Percentiles rank a stretch among this genome's conserved stretches.
Evolutionary conservation across 2,329 filamentous ascomycete genomes (phyloP).

Genomic region (Colletotrichum sansevieriae): DNA sequence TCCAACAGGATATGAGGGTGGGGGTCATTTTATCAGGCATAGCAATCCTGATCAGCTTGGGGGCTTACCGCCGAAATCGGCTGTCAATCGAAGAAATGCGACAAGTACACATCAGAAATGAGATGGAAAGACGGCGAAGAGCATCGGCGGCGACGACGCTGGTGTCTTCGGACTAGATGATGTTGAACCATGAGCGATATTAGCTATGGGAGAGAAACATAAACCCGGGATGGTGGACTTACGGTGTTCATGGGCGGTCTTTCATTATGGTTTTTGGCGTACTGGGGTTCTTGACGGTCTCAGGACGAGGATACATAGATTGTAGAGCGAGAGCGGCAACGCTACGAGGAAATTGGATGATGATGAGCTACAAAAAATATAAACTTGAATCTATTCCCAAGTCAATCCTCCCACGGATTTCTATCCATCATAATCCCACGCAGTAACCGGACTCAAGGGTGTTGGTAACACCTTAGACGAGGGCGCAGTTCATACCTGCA

Average conservation of each 20-base stretch:
- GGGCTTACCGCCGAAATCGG: conserved; percentile 54
- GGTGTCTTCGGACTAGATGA: conserved; percentile 31
- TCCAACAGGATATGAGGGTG: conserved; percentile 61
- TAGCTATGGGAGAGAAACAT: not conserved
- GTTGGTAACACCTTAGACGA: not conserved
- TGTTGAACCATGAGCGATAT: not conserved
- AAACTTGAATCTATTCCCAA: too few species aligned
- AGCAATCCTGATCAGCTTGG: conserved; percentile 56
- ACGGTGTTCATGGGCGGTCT: too few species aligned
- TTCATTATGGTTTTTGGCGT: not conserved
- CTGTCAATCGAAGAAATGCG: conserved; percentile 47
- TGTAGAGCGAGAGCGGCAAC: not conserved
- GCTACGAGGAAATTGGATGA: not conserved
- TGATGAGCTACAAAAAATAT: too few species aligned
- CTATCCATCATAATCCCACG: not conserved
- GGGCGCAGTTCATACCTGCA: not conserved
- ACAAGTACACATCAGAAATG: conserved; percentile 26
- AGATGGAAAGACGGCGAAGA: conserved; percentile 32
- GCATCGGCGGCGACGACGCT: conserved; percentile 35
- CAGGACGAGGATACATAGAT: not conserved
- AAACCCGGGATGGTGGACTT: too few species aligned
- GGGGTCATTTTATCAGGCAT: conserved; percentile 56
- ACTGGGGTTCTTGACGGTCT: not conserved
- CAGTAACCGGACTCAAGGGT: not conserved
- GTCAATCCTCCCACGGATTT: too few species aligned